Evolutionary conservation across 768 basidiomycete genomes (phyloP).

Genomic region (Collybiopsis confluens): DNA sequence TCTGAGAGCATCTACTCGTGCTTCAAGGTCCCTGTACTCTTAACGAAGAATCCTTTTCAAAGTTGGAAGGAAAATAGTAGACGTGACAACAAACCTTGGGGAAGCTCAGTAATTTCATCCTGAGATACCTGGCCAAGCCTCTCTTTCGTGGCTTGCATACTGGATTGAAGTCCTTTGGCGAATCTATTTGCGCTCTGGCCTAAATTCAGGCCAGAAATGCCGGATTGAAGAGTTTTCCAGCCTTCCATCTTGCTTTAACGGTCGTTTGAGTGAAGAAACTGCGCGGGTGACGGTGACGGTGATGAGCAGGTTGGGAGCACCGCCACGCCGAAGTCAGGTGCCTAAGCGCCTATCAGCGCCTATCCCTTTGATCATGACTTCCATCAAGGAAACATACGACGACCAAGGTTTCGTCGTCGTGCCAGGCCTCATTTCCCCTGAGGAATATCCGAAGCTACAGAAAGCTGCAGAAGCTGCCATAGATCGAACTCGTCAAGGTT

Average conservation of each 20-base stretch:
- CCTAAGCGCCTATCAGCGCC: too few relatives aligned
- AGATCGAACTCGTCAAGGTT: conserved; percentile 49
- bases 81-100: conserved; percentile 53
- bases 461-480: conserved; percentile 50
- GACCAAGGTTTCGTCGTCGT: conserved; percentile 64
- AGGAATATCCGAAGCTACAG: conserved; percentile 34
- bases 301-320: too few relatives aligned
- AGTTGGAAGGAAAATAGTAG: not conserved
- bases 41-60: conserved; percentile 12
- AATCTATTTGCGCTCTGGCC: conserved; percentile 73
- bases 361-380: conserved; percentile 1
- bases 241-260: conserved; percentile 40
- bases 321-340: too few relatives aligned
- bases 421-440: conserved; percentile 44
- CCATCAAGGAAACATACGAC: conserved; percentile 50
- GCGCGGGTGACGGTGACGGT: too few relatives aligned
- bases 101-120: conserved; percentile 93
- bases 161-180: conserved; percentile 75
- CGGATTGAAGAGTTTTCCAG: conserved; percentile 69
- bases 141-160: conserved; percentile 84
- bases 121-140: conserved; percentile 83
- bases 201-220: conserved; percentile 62
- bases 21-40: conserved; percentile 97
- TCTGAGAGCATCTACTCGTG: conserved; percentile 88
- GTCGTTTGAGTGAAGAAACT: not conserved